Conservation (phyloP, 1,284 basidiomycete genomes). For the Naganishia liquefaciens region DNA sequence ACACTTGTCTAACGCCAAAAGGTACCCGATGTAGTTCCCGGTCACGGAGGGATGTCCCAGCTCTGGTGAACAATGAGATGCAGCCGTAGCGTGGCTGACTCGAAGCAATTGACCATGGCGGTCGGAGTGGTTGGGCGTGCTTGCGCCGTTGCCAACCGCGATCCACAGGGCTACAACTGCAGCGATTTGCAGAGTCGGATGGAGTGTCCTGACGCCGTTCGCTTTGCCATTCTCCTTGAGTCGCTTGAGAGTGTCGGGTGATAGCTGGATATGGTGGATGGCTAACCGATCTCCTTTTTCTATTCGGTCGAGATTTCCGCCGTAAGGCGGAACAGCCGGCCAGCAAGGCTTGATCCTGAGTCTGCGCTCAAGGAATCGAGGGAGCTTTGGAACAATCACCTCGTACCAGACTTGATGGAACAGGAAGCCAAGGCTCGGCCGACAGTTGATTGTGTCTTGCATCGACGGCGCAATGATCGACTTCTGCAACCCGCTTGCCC, state of each 20-base stretch:
- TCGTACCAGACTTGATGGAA: constrained; percentile 41
- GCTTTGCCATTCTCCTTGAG: constrained; percentile 36
- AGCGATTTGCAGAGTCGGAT: constrained; percentile 42
- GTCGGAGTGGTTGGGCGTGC: constrained; percentile 33
- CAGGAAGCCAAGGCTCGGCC: constrained; percentile 22
- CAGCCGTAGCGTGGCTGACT: not conserved
- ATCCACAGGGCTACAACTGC: constrained; percentile 42
- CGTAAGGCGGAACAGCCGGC: constrained; percentile 34
- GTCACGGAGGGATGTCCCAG: constrained; percentile 40
- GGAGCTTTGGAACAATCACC: constrained; percentile 43
- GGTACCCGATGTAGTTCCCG: constrained; percentile 41
- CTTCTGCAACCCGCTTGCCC: not conserved
- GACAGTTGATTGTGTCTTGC: constrained; percentile 5
- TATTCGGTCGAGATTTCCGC: too few species aligned
- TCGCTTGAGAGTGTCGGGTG: constrained; percentile 26
- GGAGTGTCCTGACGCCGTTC: constrained; percentile 41
- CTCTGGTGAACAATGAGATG: constrained; percentile 27
- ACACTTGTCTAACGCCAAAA: constrained; percentile 25
- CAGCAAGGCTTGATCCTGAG: constrained; percentile 37
- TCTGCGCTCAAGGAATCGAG: constrained; percentile 38
- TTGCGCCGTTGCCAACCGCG: not conserved
- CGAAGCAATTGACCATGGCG: not conserved
- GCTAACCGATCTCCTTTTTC: not conserved
- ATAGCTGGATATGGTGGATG: constrained; percentile 32
- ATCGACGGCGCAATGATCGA: not conserved